Base-by-base conservation (phyloP, 2,329 filamentous ascomycete genomes). In the Aspergillus japonicus region DNA sequence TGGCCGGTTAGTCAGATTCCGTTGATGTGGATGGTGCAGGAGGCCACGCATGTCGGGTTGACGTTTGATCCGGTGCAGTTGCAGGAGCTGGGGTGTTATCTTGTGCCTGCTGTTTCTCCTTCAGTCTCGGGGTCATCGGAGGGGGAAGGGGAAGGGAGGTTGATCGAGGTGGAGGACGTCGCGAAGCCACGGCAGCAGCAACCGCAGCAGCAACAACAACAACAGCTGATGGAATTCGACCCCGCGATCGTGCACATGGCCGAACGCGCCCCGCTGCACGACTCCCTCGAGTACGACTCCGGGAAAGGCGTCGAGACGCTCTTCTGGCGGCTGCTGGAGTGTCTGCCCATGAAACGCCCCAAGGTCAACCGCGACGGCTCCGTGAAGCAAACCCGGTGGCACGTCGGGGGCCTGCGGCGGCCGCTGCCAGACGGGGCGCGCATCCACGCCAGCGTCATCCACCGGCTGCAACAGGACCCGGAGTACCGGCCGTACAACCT, bases 21-120 rank as follows among this genome's bases (percentile, higher is more conserved):
- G 0, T 62, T 80, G 87, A 82, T 86, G 0, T 90, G 88, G 83
- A 90, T 91, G 82, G 83, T 90, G 1, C 76, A 82, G 47, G 85
- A 87, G 71, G 84, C 84, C 0, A 76, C 80, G 63, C 78, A 76
- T 47, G 89, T 89, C 0, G 89, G 89, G 0, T 81, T 93, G n/a
- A 76, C 79, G 0, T 90, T 92, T 61, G 89, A 92, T 63, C 31
- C 59, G 1, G 31, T 49, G 2, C 69, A 71, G 33, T 54, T 71
- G 5, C 59, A 63, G 21, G 50, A 29, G 12, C 58, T 66, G 21
- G 60, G 63, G 2, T 71, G 68, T 31, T 62, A 65, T n/a, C 54
- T 44, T 16, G 39, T 39, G 35, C 35, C 35, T 12, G 35, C 14
- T 16, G 31, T 33, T 23, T 2, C 23, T 23, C 23, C 23, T 23